Evolutionary conservation across 495 filamentous ascomycete genomes (phyloP).

Genomic region (Astrothelium macrocarpum): DNA sequence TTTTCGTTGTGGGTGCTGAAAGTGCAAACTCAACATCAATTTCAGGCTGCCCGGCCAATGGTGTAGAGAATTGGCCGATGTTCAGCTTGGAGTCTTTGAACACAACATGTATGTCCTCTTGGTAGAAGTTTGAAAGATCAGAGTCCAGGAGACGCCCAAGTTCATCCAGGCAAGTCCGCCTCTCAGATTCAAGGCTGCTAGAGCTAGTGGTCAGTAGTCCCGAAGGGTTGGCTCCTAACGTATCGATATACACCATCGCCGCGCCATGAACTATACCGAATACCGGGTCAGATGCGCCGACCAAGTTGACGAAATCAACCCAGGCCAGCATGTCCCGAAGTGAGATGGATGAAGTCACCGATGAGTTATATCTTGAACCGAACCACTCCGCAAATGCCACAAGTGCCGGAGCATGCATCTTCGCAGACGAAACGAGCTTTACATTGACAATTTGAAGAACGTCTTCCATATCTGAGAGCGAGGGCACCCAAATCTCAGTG

Average conservation of each 20-base stretch:
- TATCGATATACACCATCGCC: constrained; percentile 92
- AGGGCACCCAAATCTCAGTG: constrained; percentile 96
- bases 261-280: constrained; percentile 74
- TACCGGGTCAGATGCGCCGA: constrained; percentile 37
- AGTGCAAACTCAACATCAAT: constrained; percentile 60
- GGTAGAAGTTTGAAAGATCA: constrained; percentile 56
- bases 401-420: constrained; percentile 51
- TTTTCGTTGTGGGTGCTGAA: constrained; percentile 76
- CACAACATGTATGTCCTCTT: constrained; percentile 39
- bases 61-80: constrained; percentile 66
- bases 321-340: constrained; percentile 84
- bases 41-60: constrained; percentile 34
- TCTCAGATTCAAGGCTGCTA: constrained; percentile 49
- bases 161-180: constrained; percentile 60
- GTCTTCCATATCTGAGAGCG: constrained; percentile 70
- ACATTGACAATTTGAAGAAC: constrained; percentile 74
- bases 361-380: constrained; percentile 62
- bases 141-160: constrained; percentile 54
- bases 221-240: constrained; percentile 86
- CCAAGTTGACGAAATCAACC: constrained; percentile 84
- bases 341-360: constrained; percentile 64
- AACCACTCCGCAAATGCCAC: constrained; percentile 91
- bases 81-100: constrained; percentile 41
- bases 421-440: constrained; percentile 48
- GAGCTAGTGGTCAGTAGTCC: constrained; percentile 62